These are phyloP conservation scores for Penicillium thymicola DNA, from an alignment of 2,329 filamentous ascomycete genomes.

Conservation along the genomic window DNA sequence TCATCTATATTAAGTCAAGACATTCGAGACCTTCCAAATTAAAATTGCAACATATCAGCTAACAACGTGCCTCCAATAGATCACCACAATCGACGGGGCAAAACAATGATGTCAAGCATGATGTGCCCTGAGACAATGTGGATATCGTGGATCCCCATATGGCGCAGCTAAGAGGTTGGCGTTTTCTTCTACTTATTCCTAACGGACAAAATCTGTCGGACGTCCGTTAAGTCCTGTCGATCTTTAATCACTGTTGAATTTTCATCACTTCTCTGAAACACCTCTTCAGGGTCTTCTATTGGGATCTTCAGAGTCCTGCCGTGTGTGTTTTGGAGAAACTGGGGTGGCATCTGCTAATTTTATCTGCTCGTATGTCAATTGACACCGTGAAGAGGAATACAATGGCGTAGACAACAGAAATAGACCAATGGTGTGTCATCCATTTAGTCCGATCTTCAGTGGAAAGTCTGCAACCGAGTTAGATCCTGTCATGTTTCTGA, in stretches of 20 bases:
- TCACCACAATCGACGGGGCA: neutral
- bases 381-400: neutral
- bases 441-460: neutral
- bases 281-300: neutral
- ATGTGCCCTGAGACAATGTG: constrained; percentile 6
- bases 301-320: neutral
- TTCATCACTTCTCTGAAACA: neutral
- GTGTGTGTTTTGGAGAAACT: neutral
- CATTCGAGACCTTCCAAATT: neutral
- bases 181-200: neutral
- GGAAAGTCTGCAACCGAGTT: neutral
- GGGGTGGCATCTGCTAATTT: neutral
- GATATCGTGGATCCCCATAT: neutral
- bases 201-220: neutral
- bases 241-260: neutral
- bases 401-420: neutral
- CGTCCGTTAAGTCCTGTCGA: constrained; percentile 1
- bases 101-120: constrained; percentile 1
- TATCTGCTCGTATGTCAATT: neutral
- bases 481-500: neutral
- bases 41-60: neutral
- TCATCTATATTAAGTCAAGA: neutral
- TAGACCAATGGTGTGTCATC: neutral
- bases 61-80: neutral
- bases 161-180: neutral